Percentiles rank a stretch among this genome's conserved stretches.
Evolutionary conservation across 1,284 basidiomycete genomes (phyloP).

Genomic region (Wallemia hederae): DNA sequence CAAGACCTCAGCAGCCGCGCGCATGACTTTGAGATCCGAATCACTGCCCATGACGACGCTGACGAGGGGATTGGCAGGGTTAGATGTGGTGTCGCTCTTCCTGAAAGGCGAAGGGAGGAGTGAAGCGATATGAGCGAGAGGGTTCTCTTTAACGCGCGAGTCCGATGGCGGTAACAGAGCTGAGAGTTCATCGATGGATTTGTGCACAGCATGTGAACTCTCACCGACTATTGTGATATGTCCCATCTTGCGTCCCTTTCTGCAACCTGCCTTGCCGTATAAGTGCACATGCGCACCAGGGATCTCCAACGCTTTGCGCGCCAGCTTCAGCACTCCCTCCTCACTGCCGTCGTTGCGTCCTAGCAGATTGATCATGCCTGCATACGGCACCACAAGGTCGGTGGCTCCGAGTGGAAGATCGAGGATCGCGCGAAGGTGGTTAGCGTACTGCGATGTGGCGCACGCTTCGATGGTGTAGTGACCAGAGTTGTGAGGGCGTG

Average conservation of each 20-base stretch:
- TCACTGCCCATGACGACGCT: conserved; percentile 97
- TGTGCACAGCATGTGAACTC: conserved; percentile 44
- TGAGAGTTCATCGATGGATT: conserved; percentile 39
- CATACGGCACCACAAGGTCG: conserved; percentile 52
- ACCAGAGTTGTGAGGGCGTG: conserved; percentile 94
- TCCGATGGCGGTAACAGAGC: conserved; percentile 9
- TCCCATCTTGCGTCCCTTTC: conserved; percentile 88
- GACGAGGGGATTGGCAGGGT: conserved; percentile 47
- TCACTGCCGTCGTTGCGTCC: conserved; percentile 20
- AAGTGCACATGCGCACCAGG: conserved; percentile 63
- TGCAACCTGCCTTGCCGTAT: conserved; percentile 72
- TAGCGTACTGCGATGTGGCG: conserved; percentile 86
- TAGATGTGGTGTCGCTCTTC: conserved; percentile 13
- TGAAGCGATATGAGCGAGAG: conserved; percentile 19
- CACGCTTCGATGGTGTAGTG: conserved; percentile 99
- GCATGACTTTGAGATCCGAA: conserved; percentile 83
- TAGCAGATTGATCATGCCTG: conserved; percentile 86
- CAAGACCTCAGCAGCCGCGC: conserved; percentile 59
- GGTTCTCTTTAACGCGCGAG: conserved; percentile 15
- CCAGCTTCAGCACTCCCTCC: not conserved
- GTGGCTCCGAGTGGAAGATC: conserved; percentile 70
- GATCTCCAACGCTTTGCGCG: conserved; percentile 24
- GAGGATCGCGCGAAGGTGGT: conserved; percentile 89
- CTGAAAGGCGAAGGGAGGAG: conserved; percentile 18
- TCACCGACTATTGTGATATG: conserved; percentile 73